phyloP scores from a whole-genome alignment of 73 alveolate genomes.

The Strombidium stylifer region DNA sequence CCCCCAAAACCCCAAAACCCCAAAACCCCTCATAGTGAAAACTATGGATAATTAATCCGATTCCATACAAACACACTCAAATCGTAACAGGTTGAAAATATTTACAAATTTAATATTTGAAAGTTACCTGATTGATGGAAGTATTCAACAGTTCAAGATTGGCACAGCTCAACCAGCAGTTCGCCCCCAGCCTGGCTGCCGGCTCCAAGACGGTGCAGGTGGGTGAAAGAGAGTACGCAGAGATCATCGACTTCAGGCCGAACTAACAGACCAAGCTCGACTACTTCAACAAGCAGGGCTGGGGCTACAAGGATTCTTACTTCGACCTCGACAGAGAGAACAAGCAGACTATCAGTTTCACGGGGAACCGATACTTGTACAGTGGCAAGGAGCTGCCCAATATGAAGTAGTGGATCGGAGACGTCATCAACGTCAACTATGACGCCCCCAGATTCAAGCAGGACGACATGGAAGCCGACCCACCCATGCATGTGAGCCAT shows the following conservation, averaged over 20 bases:
- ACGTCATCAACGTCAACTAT: constrained; percentile 67
- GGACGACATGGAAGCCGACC: constrained; percentile 66
- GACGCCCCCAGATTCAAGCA: constrained; percentile 51
- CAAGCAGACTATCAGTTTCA: constrained; percentile 52
- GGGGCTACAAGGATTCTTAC: constrained; percentile 90
- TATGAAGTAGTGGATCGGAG: constrained; percentile 73
- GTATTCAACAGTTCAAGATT: background rate
- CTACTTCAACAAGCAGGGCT: constrained; percentile 76
- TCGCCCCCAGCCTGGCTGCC: background rate
- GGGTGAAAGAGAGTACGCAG: constrained; percentile 2
- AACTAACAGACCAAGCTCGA: constrained; percentile 46
- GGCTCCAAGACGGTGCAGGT: background rate
- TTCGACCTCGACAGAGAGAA: constrained; percentile 69
- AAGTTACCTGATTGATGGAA: background rate
- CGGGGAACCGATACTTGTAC: constrained; percentile 78
- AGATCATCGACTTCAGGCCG: constrained; percentile 18
- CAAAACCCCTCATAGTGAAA: too few relatives aligned
- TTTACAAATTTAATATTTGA: too few relatives aligned
- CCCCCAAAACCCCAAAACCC: too few relatives aligned
- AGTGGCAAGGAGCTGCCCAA: constrained; percentile 74
- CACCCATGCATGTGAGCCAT: constrained; percentile 71
- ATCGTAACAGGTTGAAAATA: background rate
- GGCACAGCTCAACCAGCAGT: background rate
- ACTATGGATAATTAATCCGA: too few relatives aligned
- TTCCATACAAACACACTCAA: too few relatives aligned